Evolutionary conservation across 2,329 filamentous ascomycete genomes (phyloP).

Genomic region (Cordyceps tenuipes): DNA sequence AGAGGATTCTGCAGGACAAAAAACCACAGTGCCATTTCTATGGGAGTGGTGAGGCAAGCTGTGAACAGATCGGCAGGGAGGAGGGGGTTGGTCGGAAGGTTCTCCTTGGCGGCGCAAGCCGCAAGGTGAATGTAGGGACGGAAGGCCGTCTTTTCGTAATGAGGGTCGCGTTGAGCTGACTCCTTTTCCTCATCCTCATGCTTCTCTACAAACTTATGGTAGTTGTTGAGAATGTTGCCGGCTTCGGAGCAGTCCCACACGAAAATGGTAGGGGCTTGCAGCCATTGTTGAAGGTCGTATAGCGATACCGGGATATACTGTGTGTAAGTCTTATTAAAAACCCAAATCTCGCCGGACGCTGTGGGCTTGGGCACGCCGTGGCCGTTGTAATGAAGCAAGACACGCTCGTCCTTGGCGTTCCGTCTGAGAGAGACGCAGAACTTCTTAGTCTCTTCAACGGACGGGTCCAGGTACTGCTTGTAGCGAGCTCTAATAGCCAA

Average conservation of each 20-base stretch:
- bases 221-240: conserved; percentile 90
- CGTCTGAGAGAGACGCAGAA: conserved; percentile 84
- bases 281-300: conserved; percentile 91
- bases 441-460: conserved; percentile 94
- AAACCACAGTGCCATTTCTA: conserved; percentile 93
- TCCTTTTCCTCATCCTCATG: conserved; percentile 86
- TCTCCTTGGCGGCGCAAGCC: conserved; percentile 83
- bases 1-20: conserved; percentile 89
- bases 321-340: conserved; percentile 97
- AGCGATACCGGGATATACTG: conserved; percentile 97
- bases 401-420: conserved; percentile 91
- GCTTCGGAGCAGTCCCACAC: conserved; percentile 98
- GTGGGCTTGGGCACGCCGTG: conserved; percentile 96
- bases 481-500: conserved; percentile 92
- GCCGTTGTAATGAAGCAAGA: conserved; percentile 97
- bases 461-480: conserved; percentile 93
- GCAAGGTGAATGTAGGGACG: conserved; percentile 77
- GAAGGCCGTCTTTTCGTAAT: conserved; percentile 68
- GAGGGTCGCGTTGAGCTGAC: conserved; percentile 65
- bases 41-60: conserved; percentile 89
- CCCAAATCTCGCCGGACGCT: conserved; percentile 94
- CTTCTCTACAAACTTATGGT: conserved; percentile 89
- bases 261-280: conserved; percentile 89
- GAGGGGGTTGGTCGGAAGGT: conserved; percentile 86
- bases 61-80: conserved; percentile 94